Conservation (phyloP, 805 yeast genomes). For the Saccharomycopsis sp. region DNA sequence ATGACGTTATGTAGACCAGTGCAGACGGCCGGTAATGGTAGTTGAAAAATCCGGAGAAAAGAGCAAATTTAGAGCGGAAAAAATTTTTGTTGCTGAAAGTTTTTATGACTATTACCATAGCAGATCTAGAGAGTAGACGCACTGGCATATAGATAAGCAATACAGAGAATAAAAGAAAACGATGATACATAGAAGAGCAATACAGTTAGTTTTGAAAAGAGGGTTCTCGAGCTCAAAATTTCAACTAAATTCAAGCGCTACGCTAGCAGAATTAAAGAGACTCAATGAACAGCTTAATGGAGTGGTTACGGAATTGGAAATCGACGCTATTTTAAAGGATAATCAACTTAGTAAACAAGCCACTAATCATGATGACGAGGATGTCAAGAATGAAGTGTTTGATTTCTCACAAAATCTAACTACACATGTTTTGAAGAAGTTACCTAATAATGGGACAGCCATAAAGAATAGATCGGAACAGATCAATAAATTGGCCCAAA, state of each 20-base stretch:
- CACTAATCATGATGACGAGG: background rate
- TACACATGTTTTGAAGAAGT: background rate
- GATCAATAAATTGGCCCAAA: background rate
- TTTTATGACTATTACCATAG: background rate
- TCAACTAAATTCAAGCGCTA: background rate
- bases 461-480: background rate
- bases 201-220: background rate
- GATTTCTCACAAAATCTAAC: background rate
- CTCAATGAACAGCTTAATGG: background rate
- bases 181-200: background rate
- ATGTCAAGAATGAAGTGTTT: background rate
- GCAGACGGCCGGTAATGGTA: too few species aligned
- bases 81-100: background rate
- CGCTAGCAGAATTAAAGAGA: background rate
- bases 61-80: background rate
- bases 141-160: background rate
- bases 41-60: background rate
- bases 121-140: background rate
- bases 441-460: background rate
- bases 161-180: too few species aligned
- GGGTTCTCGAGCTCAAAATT: background rate
- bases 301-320: background rate
- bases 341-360: background rate
- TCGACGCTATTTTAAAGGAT: background rate
- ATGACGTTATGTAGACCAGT: too few species aligned